Evolutionary conservation across 1,139 yeast species (phyloP).

Genomic region (Pichia inconspicua): DNA sequence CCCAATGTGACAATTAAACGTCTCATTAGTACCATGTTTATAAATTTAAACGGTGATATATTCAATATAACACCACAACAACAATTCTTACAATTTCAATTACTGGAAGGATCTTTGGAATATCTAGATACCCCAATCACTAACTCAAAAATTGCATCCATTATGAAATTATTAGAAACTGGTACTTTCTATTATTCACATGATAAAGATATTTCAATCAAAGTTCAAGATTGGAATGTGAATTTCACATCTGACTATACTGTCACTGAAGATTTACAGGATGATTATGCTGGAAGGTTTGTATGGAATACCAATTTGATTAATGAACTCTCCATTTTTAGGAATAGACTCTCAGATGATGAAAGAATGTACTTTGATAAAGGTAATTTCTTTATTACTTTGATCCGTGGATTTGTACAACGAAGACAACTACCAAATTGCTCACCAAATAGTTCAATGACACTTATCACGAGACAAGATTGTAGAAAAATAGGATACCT

Average conservation of each 20-base stretch:
- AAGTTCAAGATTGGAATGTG: conserved; percentile 44
- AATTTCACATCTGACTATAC: conserved; percentile 5
- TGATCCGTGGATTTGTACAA: conserved; percentile 61
- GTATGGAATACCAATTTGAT: conserved; percentile 62
- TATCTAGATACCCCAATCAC: conserved; percentile 6
- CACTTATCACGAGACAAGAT: conserved; percentile 61
- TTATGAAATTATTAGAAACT: conserved; percentile 47
- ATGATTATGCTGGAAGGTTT: conserved; percentile 45
- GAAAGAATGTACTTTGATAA: conserved; percentile 48
- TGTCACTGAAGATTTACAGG: conserved; percentile 17
- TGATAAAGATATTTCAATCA: conserved; percentile 58
- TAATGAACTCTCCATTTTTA: conserved; percentile 49
- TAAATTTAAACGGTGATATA: conserved; percentile 50
- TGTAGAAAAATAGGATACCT: conserved; percentile 53
- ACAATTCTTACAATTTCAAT: background rate
- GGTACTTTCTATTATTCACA: conserved; percentile 63
- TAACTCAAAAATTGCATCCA: conserved; percentile 38
- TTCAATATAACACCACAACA: conserved; percentile 5
- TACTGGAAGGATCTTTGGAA: conserved; percentile 1
- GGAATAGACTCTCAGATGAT: conserved; percentile 43
- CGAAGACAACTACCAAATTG: conserved; percentile 36
- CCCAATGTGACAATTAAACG: conserved; percentile 44
- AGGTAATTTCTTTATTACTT: conserved; percentile 49
- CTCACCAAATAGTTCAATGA: conserved; percentile 30
- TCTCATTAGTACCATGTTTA: conserved; percentile 53